Evolutionary conservation across 75 land plant genomes (phyloP).

Genomic region (Cunninghamia lanceolata): DNA sequence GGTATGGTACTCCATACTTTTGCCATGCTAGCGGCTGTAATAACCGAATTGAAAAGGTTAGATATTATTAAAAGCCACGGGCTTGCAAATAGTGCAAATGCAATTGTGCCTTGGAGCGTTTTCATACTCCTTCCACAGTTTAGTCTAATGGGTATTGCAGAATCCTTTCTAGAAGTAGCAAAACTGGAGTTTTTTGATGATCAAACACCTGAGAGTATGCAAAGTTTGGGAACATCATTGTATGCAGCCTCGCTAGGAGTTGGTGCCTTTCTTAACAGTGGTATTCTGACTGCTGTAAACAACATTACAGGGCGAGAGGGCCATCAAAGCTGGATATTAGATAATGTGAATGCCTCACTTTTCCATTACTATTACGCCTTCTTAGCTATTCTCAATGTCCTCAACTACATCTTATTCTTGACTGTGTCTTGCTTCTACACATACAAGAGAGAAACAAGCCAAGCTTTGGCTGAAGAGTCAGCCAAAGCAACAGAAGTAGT

Average conservation of each 20-base stretch:
- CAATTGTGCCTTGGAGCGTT: no score
- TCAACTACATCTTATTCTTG: constrained; percentile 46
- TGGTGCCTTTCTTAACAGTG: neutral
- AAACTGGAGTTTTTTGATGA: constrained; percentile 77
- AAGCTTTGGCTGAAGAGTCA: neutral
- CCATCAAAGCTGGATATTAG: constrained; percentile 68
- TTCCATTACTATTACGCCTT: constrained; percentile 77
- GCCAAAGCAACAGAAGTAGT: no score
- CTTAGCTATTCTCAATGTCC: constrained; percentile 30
- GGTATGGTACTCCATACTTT: constrained; percentile 36
- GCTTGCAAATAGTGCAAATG: neutral
- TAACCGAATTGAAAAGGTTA: constrained; percentile 34
- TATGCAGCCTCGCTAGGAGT: no score
- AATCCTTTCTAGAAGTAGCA: constrained; percentile 46
- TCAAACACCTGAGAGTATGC: constrained; percentile 57
- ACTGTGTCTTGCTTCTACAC: constrained; percentile 42
- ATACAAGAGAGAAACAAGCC: constrained; percentile 34
- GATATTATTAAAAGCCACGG: constrained; percentile 21
- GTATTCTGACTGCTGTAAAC: constrained; percentile 54
- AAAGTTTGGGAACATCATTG: constrained; percentile 14
- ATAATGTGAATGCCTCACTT: constrained; percentile 16
- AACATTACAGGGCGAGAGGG: constrained; percentile 37
- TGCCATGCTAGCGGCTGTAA: constrained; percentile 37
- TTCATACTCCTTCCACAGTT: constrained; percentile 42
- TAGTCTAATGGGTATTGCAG: constrained; percentile 47